Conservation (phyloP, 257 asterid species). For the Catharanthus roseus region DNA sequence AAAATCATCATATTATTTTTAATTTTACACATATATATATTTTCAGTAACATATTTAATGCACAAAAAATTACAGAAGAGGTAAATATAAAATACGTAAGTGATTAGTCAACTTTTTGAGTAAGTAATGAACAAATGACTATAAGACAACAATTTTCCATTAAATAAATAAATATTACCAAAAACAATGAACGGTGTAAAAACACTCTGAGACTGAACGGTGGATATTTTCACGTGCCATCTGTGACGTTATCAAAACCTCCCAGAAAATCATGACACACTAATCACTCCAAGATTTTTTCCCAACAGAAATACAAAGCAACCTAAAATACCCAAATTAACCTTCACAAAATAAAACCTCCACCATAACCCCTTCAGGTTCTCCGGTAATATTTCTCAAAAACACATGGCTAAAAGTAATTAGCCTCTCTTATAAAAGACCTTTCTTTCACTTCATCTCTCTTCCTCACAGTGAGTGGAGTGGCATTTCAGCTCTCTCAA, state of each 20-base stretch:
- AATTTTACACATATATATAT: too few species aligned
- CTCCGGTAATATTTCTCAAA: neutral
- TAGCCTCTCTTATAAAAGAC: too few species aligned
- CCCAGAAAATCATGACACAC: conserved; percentile 2
- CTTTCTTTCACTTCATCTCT: neutral
- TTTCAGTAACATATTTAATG: too few species aligned
- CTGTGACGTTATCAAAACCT: conserved; percentile 22
- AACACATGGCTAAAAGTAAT: conserved; percentile 7
- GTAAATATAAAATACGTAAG: too few species aligned
- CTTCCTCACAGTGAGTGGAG: neutral
- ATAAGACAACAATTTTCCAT: neutral
- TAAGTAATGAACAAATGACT: neutral
- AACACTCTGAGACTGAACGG: neutral
- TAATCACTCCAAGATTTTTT: conserved; percentile 7
- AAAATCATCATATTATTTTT: too few species aligned
- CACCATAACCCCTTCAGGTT: neutral
- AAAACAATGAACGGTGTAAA: conserved; percentile 13
- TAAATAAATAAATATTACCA: neutral
- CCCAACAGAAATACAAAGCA: neutral
- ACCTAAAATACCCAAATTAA: conserved; percentile 1
- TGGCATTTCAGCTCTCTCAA: neutral
- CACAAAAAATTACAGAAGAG: too few species aligned
- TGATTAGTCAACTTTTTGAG: too few species aligned
- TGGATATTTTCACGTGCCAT: conserved; percentile 13
- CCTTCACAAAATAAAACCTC: too few species aligned